phyloP scores from a whole-genome alignment of 495 filamentous ascomycete genomes.

The Annulohypoxylon bovei region DNA sequence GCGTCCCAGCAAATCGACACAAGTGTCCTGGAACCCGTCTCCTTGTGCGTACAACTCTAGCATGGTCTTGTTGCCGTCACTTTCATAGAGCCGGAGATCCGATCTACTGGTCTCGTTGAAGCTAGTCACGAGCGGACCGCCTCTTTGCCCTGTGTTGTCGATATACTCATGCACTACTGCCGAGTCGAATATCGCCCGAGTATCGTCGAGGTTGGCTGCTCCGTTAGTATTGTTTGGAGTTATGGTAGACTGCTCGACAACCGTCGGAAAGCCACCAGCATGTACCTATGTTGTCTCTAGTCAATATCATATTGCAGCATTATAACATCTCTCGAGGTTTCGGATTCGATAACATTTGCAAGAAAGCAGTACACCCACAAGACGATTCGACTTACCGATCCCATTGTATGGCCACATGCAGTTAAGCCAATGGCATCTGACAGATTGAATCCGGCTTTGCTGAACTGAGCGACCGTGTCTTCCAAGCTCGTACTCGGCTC shows the following conservation, averaged over 20 bases:
- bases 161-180: slow-evolving; percentile 58
- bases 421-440: slow-evolving; percentile 60
- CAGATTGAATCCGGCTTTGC: slow-evolving; percentile 54
- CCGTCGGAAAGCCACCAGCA: slow-evolving; percentile 45
- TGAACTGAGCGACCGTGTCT: slow-evolving; percentile 55
- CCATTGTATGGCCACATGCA: slow-evolving; percentile 64
- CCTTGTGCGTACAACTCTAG: slow-evolving; percentile 48
- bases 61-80: slow-evolving; percentile 61
- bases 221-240: slow-evolving; percentile 46
- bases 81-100: slow-evolving; percentile 55
- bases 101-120: slow-evolving; percentile 51
- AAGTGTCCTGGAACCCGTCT: slow-evolving; percentile 51
- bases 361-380: background rate
- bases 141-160: slow-evolving; percentile 48
- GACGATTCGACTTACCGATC: slow-evolving; percentile 45
- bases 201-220: slow-evolving; percentile 52
- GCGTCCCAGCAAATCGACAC: slow-evolving; percentile 52
- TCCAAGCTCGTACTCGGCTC: slow-evolving; percentile 55
- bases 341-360: background rate
- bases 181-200: slow-evolving; percentile 53
- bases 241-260: slow-evolving; percentile 36
- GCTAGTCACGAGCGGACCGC: slow-evolving; percentile 56
- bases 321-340: background rate
- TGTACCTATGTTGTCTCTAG: slow-evolving; percentile 45
- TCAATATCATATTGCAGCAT: slow-evolving; percentile 48